Base-by-base conservation (phyloP, 1,139 yeast genomes). In the Chernovozyma sophiae-reginae region DNA sequence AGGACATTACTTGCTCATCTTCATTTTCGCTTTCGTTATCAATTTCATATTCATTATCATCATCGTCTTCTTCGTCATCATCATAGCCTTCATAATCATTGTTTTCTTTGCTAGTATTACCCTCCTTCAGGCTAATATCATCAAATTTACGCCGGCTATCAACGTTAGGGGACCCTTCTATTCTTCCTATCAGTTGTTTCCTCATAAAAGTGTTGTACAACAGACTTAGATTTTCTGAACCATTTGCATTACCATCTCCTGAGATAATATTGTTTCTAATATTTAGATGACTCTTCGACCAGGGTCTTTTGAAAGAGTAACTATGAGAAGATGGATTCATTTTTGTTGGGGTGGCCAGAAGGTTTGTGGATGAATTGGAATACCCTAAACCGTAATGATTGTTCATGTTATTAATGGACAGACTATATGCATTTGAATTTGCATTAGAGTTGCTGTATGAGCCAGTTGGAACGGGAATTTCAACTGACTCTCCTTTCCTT, bases 401-500 rank as follows among this genome's bases (percentile, higher is more conserved):
- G 16, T 27, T 26, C 4, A 39, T 28, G 20, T 37, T 43, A 24
- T 38, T 42, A 20, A 37, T 22, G 25, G 45, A 14, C 18, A 14
- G 29, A 26, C 29, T 26, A 34, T 16, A 31, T 13, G 22, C 22
- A 17, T 27, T 22, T 24, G 38, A 33, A 12, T 33, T 34, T 13
- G 22, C 22, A 14, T 28, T 18, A 25, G 38, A 34, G 10, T 33
- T 34, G 13, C 31, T 36, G 19, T 36, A 22, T 25, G 36, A 40
- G 13, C 38, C 32, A 22, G 30, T 35, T 41, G 13, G 49, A 49
- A 49, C 46, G 52, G 86, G 82, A 17, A 85, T 84, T 51, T 85
- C 94, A 4, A 85, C 76, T 0, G 92, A 75, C 48, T 81, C 94
- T 2, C 95, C 95, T 25, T 78, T 74, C 41, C 89, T 61, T 0